These are phyloP conservation scores for Dothideomycetes sp. DNA, from an alignment of 2,329 filamentous ascomycete species.

Conservation along the genomic window DNA sequence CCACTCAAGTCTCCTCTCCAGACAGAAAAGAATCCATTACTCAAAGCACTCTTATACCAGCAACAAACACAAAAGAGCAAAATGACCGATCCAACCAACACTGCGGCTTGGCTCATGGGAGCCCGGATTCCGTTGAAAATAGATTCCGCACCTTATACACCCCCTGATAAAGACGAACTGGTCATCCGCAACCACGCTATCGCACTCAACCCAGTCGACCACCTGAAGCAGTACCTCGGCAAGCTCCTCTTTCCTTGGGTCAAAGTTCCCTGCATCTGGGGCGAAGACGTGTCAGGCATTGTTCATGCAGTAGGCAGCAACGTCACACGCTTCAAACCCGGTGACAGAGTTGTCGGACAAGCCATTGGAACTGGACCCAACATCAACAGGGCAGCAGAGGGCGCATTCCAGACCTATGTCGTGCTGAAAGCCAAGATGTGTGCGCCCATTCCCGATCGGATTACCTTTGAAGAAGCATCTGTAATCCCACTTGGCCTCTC, in stretches of 20 bases:
- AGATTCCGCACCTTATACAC: conserved; percentile 12
- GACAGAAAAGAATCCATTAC: too few species aligned
- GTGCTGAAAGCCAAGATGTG: conserved; percentile 9
- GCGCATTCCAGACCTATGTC: conserved; percentile 15
- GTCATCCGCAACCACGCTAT: conserved; percentile 25
- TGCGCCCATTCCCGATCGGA: conserved; percentile 11
- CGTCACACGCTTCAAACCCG: conserved; percentile 23
- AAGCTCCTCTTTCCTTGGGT: conserved; percentile 10
- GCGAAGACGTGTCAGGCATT: conserved; percentile 18
- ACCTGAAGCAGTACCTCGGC: conserved; percentile 19
- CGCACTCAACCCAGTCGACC: conserved; percentile 30
- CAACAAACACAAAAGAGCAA: too few species aligned
- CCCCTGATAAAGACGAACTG: conserved; percentile 18
- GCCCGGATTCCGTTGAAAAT: conserved; percentile 13
- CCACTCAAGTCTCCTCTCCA: too few species aligned
- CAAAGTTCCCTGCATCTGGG: conserved; percentile 19
- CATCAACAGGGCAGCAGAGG: conserved; percentile 8
- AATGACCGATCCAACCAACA: too few species aligned
- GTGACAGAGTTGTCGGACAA: conserved; percentile 22
- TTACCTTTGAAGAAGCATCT: conserved; percentile 12
- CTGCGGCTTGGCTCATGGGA: conserved; percentile 13
- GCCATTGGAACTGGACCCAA: conserved; percentile 9
- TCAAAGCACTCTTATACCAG: too few species aligned
- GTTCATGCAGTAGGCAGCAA: conserved; percentile 23
- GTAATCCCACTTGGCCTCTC: conserved; percentile 13